phyloP scores from a whole-genome alignment of 768 basidiomycete species.

The Mycena rebaudengoi region DNA sequence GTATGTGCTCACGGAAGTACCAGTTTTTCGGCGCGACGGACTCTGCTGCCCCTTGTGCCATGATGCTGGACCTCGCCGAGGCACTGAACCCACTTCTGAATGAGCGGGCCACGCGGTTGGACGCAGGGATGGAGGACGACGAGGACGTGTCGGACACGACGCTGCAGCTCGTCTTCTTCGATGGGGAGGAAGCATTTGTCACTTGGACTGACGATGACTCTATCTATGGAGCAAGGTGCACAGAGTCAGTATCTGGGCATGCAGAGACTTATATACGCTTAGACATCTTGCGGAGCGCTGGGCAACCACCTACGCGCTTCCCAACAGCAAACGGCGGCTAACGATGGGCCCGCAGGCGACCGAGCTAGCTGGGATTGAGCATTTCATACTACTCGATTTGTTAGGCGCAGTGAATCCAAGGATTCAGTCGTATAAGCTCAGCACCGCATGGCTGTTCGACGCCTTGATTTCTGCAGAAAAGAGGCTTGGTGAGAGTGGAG shows the following conservation, averaged over 20 bases:
- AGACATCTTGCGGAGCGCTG: conserved; percentile 93
- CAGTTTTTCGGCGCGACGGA: conserved; percentile 98
- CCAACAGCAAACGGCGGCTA: conserved; percentile 66
- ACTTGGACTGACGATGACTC: conserved; percentile 91
- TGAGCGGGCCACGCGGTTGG: conserved; percentile 60
- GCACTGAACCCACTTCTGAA: conserved; percentile 78
- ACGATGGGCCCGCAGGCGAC: conserved; percentile 63
- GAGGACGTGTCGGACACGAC: conserved; percentile 86
- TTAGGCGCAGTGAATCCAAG: conserved; percentile 80
- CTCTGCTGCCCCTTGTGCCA: conserved; percentile 93
- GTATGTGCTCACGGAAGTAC: conserved; percentile 14
- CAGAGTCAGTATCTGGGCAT: neutral
- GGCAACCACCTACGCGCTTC: conserved; percentile 71
- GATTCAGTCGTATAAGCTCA: conserved; percentile 82
- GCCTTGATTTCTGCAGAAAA: conserved; percentile 75
- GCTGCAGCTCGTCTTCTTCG: conserved; percentile 93
- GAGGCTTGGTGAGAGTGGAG: conserved; percentile 70
- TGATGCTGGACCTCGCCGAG: conserved; percentile 93
- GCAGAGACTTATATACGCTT: conserved; percentile 4
- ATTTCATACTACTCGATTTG: conserved; percentile 92
- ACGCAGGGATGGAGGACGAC: conserved; percentile 67
- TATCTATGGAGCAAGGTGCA: conserved; percentile 92
- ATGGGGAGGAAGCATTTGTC: conserved; percentile 96
- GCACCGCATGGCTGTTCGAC: conserved; percentile 95
- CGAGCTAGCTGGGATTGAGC: conserved; percentile 83